Conservation (phyloP, 2,329 filamentous ascomycete genomes). For the Dothideomycetes sp. region DNA sequence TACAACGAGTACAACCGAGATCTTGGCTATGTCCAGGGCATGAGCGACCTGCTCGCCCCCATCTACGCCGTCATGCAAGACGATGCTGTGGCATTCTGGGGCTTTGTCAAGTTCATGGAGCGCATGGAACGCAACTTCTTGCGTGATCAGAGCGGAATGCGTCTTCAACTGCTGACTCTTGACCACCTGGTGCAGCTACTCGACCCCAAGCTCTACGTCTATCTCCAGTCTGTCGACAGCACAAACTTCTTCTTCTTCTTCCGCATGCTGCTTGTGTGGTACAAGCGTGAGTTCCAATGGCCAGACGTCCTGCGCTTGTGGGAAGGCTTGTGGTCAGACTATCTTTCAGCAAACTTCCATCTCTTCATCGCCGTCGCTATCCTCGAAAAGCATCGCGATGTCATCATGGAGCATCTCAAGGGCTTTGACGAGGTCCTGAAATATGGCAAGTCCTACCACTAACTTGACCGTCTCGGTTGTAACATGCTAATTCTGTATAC, state of each 20-base stretch:
- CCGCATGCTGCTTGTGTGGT: conserved; percentile 97
- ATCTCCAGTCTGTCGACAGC: conserved; percentile 80
- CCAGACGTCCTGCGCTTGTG: conserved; percentile 75
- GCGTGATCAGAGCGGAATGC: conserved; percentile 92
- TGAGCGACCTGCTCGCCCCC: conserved; percentile 92
- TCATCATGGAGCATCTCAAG: conserved; percentile 89
- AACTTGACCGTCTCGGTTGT: neutral
- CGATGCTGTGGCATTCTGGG: conserved; percentile 95
- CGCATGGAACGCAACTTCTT: conserved; percentile 97
- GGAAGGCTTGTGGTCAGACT: conserved; percentile 94
- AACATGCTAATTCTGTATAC: neutral
- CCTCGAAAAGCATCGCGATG: conserved; percentile 74
- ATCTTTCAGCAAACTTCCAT: conserved; percentile 79
- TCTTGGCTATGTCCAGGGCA: conserved; percentile 94
- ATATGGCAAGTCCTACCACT: conserved; percentile 57
- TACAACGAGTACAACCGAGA: conserved; percentile 98
- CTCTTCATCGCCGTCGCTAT: conserved; percentile 91
- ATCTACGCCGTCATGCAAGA: conserved; percentile 97
- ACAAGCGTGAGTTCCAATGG: conserved; percentile 95
- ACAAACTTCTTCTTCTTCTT: conserved; percentile 99
- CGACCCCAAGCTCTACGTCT: conserved; percentile 87
- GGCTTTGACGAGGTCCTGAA: conserved; percentile 97
- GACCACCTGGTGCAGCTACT: conserved; percentile 95
- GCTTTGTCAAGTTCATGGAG: conserved; percentile 90
- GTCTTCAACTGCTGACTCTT: conserved; percentile 77